These are phyloP conservation scores for Akanthomyces dipterigenus DNA, from an alignment of 2,329 filamentous ascomycete genomes.

Conservation along the genomic window DNA sequence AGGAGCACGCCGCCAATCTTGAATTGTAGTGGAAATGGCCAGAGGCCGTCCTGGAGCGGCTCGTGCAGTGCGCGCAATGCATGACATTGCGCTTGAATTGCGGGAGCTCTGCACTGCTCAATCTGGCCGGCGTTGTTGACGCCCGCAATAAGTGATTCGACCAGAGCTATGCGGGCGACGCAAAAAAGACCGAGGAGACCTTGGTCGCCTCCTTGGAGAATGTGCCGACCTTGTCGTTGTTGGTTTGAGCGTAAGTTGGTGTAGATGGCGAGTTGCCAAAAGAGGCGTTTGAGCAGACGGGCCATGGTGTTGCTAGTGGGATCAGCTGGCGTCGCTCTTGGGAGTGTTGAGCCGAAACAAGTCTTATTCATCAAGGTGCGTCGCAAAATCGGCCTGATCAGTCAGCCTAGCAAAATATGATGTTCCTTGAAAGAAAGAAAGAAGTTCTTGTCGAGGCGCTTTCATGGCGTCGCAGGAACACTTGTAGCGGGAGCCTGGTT, in stretches of 20 bases:
- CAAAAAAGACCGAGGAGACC: background rate
- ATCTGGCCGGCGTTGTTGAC: slow-evolving; percentile 1
- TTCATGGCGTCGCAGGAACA: background rate
- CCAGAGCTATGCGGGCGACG: slow-evolving; percentile 6
- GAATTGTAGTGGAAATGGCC: slow-evolving; percentile 6
- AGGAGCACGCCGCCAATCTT: slow-evolving; percentile 10
- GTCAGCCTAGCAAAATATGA: background rate
- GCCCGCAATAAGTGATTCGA: background rate
- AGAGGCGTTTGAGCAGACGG: background rate
- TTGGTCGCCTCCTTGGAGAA: background rate
- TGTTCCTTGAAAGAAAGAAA: background rate
- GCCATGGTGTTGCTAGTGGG: background rate
- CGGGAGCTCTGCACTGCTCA: slow-evolving; percentile 8
- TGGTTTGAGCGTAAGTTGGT: background rate
- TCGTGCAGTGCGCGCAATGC: background rate
- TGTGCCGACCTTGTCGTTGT: background rate
- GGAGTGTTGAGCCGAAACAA: background rate
- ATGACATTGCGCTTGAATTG: background rate
- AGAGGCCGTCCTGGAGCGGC: background rate
- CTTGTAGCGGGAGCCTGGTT: background rate
- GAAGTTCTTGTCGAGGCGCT: background rate
- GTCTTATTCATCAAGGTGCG: background rate
- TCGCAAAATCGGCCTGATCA: background rate
- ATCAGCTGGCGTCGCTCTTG: background rate
- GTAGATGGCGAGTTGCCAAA: background rate